Base-by-base conservation (phyloP, 805 yeast species). In the Saturnispora zaruensis region DNA sequence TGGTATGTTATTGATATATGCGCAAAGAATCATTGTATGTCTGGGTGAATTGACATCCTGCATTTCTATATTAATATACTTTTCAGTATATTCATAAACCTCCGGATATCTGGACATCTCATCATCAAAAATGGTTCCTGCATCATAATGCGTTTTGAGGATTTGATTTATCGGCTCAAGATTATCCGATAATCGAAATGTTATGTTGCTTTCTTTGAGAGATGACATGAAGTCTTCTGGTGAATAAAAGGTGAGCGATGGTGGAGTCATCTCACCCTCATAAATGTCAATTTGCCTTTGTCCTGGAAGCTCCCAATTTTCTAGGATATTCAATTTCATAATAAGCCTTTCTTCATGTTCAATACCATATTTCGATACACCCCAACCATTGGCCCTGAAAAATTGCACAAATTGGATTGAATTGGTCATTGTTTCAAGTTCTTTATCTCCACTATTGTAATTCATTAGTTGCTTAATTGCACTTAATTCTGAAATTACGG, bases 121-220 rank as follows among this genome's bases (percentile, higher is more conserved):
- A 52, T 57, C 53, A 41, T 55, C 52, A 6, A 23, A 46, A 0
- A 42, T 34, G 28, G 43, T 24, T 6, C 49, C 37, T 7, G 38
- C 48, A 16, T 62, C 55, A 32, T 63, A 57, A 5, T 76, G 63
- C n/a, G 77, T 59, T n/a, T 65, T 62, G 54, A 71, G 59, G 40
- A 78, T 62, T 53, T 73, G 20, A 18, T 46, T 42, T 6, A 45
- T 40, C 1, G 32, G 72, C 3, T 64, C 63, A 11, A 71, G 61
- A 50, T 74, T 69, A 51, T 64, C 67, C 56, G 80, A 74, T n/a
- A 78, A 68, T 56, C 77, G 81, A 61, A 79, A 78, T 53, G 78
- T 64, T 13, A 79, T 74, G 3, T 82, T 82, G 37, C 77, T 77
- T 50, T 77, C 75, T 66, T 75, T 77, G 53, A 79, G 67, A 6